Percentiles rank a stretch among this genome's conserved stretches.
phyloP scores from a whole-genome alignment of 1,284 basidiomycete genomes.

The Cutaneotrichosporon sp. region DNA sequence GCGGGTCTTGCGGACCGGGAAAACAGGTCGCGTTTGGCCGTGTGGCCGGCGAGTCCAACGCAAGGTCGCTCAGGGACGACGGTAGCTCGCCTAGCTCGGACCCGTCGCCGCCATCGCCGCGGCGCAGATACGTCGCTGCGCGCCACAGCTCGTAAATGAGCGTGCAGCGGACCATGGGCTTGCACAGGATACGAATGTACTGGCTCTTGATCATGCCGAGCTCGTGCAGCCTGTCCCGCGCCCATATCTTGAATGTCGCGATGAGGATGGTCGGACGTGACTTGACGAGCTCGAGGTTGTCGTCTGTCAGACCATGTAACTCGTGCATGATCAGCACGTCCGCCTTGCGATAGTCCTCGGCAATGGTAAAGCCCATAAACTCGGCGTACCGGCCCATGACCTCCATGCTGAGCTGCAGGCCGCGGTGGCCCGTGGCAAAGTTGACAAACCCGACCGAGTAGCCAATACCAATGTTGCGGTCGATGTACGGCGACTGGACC shows the following conservation, averaged over 20 bases:
- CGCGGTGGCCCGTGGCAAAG: slow-evolving; percentile 64
- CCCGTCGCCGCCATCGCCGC: neutral
- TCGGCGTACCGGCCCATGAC: slow-evolving; percentile 64
- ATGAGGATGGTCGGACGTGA: slow-evolving; percentile 5
- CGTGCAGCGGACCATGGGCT: slow-evolving; percentile 78
- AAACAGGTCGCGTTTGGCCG: too few relatives aligned
- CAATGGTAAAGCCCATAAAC: slow-evolving; percentile 72
- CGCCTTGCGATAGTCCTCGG: slow-evolving; percentile 51
- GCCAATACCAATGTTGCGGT: slow-evolving; percentile 40
- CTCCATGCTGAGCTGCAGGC: slow-evolving; percentile 61
- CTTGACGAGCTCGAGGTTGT: slow-evolving; percentile 46
- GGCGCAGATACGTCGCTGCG: slow-evolving; percentile 20
- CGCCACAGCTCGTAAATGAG: slow-evolving; percentile 59
- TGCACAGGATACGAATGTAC: slow-evolving; percentile 69
- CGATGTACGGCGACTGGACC: neutral
- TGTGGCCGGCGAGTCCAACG: neutral
- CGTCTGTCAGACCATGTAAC: slow-evolving; percentile 53
- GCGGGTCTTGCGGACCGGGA: neutral
- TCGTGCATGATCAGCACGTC: slow-evolving; percentile 83
- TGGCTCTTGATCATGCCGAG: slow-evolving; percentile 35
- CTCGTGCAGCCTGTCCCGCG: slow-evolving; percentile 41
- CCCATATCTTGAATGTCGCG: slow-evolving; percentile 49
- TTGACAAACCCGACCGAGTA: slow-evolving; percentile 65
- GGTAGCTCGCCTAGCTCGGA: slow-evolving; percentile 2
- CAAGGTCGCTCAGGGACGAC: neutral